Base-by-base conservation (phyloP, 2,329 filamentous ascomycete genomes). In the Ceratocystis huliohia region DNA sequence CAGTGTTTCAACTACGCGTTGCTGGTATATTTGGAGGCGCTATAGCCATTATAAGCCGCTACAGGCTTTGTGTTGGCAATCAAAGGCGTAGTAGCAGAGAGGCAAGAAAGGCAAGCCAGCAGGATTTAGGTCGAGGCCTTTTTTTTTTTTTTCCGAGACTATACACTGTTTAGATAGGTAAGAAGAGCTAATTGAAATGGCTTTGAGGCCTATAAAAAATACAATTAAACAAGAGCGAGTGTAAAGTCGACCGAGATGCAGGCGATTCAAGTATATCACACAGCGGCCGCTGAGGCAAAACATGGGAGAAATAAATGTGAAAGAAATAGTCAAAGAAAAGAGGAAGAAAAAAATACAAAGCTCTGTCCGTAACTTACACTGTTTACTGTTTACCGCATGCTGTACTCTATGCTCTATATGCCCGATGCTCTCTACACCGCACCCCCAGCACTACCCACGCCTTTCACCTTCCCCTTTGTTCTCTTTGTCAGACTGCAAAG, bases 1-100 rank as follows among this genome's bases (percentile, higher is more conserved):
- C 28, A 57, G 53, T 57, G 53, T 57, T 57, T 57, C 53, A 57
- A 57, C 33, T 7, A 4, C 28, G n/a, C 37, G 53, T 37, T 57
- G 53, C 25, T 57, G 6, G 25, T 57, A 57, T 57, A 57, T 33
- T 2, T 37, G 53, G 7, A 17, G 53, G 53, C 33, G 33, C 8
- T 37, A 37, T 37, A 37, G 33, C 33, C 10, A 37, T 10, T 37
- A 37, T 37, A 37, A 37, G 8, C 53, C 28, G 28, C 53, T 57
- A 57, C n/a, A 57, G 53, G 15, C 28, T 5, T 28, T 28, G 53
- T 57, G 46, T 3, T 8, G n/a, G 46, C 48, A 22, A 25, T 53
- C 5, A 25, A 25, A 13, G 20, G 20, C 3, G 15, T 5, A 6
- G 28, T 33, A 30, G 25, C 15, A n/a, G 17, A 17, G 53, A 57